phyloP scores from a whole-genome alignment of 2,329 filamentous ascomycete species.

The Alternaria ventricosa region DNA sequence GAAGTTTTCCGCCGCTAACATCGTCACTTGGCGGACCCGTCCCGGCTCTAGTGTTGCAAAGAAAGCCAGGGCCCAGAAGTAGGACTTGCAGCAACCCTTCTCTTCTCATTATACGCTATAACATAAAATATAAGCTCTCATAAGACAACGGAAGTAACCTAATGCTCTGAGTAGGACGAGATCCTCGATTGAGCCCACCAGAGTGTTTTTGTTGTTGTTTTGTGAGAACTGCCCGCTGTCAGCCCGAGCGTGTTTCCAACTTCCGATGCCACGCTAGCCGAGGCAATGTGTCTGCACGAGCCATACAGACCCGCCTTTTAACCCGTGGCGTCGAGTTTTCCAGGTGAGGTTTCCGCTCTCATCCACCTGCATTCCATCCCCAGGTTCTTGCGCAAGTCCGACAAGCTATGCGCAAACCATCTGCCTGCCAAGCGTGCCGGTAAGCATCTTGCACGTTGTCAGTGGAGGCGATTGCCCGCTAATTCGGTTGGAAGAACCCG shows the following conservation, averaged over 20 bases:
- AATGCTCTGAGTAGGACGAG: neutral
- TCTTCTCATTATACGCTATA: neutral
- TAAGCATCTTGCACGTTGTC: slow-evolving; percentile 12
- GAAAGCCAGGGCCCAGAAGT: neutral
- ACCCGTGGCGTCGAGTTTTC: neutral
- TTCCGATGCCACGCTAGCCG: neutral
- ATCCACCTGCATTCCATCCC: neutral
- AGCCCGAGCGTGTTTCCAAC: neutral
- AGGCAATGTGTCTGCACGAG: slow-evolving; percentile 2
- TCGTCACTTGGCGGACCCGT: neutral
- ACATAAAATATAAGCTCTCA: fast-evolving
- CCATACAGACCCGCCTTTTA: neutral
- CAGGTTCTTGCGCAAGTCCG: slow-evolving; percentile 13
- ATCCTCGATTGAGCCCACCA: fast-evolving
- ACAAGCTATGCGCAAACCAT: slow-evolving; percentile 31
- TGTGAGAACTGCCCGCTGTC: neutral
- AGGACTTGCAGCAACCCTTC: neutral
- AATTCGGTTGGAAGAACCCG: slow-evolving; percentile 20
- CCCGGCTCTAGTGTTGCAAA: neutral
- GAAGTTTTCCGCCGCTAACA: slow-evolving; percentile 24
- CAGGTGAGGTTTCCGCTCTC: neutral
- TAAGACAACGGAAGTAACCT: neutral
- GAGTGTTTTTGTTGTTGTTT: neutral
- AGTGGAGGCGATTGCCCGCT: neutral
- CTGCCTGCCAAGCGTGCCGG: slow-evolving; percentile 31